phyloP scores from a whole-genome alignment of 192 early-diverging fungal genomes.

The Spizellomyces punctatus region DNA sequence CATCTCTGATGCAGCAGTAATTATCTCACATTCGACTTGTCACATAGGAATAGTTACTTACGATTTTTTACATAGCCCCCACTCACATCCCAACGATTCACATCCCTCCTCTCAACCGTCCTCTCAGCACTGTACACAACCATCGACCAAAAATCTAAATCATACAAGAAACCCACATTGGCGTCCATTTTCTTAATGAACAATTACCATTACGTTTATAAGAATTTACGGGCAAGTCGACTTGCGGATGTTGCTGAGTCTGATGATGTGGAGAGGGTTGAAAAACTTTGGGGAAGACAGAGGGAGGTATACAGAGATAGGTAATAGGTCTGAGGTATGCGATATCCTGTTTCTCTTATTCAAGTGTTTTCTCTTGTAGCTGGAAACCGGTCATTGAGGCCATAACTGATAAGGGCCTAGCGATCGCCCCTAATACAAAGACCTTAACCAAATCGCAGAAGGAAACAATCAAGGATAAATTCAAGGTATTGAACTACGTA shows the following conservation, averaged over 20 bases:
- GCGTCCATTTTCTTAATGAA: constrained; percentile 76
- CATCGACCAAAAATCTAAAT: constrained; percentile 69
- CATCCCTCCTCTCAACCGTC: constrained; percentile 29
- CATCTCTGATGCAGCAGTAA: constrained; percentile 32
- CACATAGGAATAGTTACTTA: not conserved
- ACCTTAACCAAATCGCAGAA: constrained; percentile 67
- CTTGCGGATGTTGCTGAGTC: constrained; percentile 56
- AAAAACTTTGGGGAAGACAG: constrained; percentile 55
- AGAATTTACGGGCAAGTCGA: constrained; percentile 56
- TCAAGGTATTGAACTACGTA: constrained; percentile 57
- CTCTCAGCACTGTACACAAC: constrained; percentile 59
- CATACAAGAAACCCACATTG: constrained; percentile 72
- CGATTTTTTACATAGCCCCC: too few species aligned
- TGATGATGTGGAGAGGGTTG: constrained; percentile 51
- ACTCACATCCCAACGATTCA: not conserved
- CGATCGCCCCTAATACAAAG: constrained; percentile 57
- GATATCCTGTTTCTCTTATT: not conserved
- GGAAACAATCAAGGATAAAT: constrained; percentile 79
- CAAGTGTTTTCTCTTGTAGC: constrained; percentile 30
- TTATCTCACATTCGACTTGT: constrained; percentile 1
- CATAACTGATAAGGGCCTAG: constrained; percentile 73
- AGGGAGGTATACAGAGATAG: constrained; percentile 50
- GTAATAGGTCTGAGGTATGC: constrained; percentile 6
- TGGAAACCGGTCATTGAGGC: constrained; percentile 79
- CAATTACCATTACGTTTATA: constrained; percentile 77